A percentile compares a stretch with the other conserved stretches of the same genome.
These are phyloP conservation scores for Hypoxylon sp. DNA, from an alignment of 2,329 filamentous ascomycete genomes.

Conservation along the genomic window DNA sequence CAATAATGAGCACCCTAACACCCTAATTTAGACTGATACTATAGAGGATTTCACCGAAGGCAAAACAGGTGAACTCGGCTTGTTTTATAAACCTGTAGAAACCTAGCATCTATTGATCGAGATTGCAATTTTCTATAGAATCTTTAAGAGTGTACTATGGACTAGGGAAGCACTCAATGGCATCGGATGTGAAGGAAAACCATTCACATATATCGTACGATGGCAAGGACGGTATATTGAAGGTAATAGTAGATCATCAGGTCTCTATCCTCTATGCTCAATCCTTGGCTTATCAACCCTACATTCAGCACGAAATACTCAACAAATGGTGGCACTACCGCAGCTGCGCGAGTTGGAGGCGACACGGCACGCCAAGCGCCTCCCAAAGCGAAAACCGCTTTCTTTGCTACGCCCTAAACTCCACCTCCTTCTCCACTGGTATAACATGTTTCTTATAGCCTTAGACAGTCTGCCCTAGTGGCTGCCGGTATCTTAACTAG, in stretches of 20 bases:
- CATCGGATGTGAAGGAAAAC: too few relatives aligned
- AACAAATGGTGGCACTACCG: neutral
- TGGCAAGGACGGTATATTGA: too few relatives aligned
- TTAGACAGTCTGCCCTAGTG: neutral
- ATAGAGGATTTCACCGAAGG: neutral
- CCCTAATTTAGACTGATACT: too few relatives aligned
- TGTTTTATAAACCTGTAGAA: neutral
- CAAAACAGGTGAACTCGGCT: neutral
- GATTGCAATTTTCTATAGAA: too few relatives aligned
- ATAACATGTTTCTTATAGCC: conserved; percentile 13
- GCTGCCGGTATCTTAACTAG: neutral
- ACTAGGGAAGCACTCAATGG: neutral
- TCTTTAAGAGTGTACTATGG: neutral
- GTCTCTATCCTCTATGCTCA: neutral
- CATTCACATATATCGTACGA: too few relatives aligned
- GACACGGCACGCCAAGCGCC: neutral
- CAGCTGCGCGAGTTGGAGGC: neutral
- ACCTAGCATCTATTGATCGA: neutral
- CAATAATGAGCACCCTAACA: neutral
- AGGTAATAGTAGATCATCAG: neutral
- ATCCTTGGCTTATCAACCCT: neutral
- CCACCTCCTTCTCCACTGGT: conserved; percentile 7
- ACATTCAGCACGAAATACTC: neutral
- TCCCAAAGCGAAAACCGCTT: neutral
- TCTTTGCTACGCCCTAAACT: neutral